phyloP scores from a whole-genome alignment of 176 grass and related monocot genomes.

The Cenchrus americanus region DNA sequence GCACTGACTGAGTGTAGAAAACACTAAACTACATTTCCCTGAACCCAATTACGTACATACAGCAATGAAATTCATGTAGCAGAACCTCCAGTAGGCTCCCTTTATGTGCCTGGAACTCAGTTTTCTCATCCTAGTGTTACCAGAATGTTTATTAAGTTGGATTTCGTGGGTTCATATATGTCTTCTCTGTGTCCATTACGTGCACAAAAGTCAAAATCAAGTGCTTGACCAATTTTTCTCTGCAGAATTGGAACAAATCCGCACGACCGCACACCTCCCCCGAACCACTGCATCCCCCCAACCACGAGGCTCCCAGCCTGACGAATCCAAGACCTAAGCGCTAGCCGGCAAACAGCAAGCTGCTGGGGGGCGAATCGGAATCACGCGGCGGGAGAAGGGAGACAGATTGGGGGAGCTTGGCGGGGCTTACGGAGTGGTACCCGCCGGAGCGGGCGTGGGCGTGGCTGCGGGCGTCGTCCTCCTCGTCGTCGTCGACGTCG shows the following conservation, averaged over 20 bases:
- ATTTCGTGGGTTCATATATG: not conserved
- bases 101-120: not conserved
- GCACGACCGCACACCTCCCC: not conserved
- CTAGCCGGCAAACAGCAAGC: not conserved
- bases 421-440: constrained; percentile 51
- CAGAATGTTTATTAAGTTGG: not conserved
- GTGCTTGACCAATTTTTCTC: not conserved
- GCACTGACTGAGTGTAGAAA: not conserved
- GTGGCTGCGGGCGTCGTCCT: constrained; percentile 37
- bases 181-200: not conserved
- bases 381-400: not conserved
- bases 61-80: not conserved
- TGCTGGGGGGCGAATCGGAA: constrained; percentile 15
- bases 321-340: constrained; percentile 1
- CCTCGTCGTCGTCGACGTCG: constrained; percentile 38
- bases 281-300: not conserved
- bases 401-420: constrained; percentile 14
- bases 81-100: not conserved
- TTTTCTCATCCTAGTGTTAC: not conserved
- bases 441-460: constrained; percentile 23
- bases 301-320: not conserved
- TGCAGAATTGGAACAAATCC: not conserved
- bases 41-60: not conserved
- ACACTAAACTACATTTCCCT: not conserved
- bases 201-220: not conserved